A percentile compares a stretch with the other conserved stretches of the same genome.
Conservation (phyloP, 352 stramenopile species). For the Aphanomyces stellatus region DNA sequence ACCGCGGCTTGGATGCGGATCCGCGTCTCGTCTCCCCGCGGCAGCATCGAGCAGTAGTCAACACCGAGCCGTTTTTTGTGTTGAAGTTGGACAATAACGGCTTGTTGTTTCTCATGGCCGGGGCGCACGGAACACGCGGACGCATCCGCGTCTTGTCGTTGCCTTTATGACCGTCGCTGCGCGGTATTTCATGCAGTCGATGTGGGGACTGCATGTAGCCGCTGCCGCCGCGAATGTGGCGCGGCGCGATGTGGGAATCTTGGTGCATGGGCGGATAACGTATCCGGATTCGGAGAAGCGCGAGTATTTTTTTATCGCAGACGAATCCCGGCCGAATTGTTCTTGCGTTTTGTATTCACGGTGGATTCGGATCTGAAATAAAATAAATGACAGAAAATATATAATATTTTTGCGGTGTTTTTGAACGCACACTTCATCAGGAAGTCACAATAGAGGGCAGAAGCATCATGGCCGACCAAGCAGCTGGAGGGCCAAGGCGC, state of each 20-base stretch:
- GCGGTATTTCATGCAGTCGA: too few relatives aligned
- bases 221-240: too few relatives aligned
- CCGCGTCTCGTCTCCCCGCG: neutral
- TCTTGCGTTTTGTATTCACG: neutral
- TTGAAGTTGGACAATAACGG: neutral
- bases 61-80: neutral
- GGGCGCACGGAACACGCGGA: too few relatives aligned
- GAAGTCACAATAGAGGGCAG: neutral
- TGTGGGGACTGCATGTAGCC: too few relatives aligned
- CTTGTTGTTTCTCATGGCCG: neutral
- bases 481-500: neutral
- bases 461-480: constrained; percentile 10
- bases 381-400: constrained; percentile 2
- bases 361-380: neutral
- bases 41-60: neutral
- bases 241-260: too few relatives aligned
- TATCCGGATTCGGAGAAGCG: constrained; percentile 1
- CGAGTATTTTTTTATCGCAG: neutral
- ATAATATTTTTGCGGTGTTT: constrained; percentile 1
- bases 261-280: neutral
- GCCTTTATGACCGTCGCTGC: too few relatives aligned
- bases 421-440: neutral
- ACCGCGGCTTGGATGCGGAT: neutral
- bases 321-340: too few relatives aligned
- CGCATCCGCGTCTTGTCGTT: too few relatives aligned